Conservation (phyloP, 2,329 filamentous ascomycete genomes). For the Fusarium xylarioides region DNA sequence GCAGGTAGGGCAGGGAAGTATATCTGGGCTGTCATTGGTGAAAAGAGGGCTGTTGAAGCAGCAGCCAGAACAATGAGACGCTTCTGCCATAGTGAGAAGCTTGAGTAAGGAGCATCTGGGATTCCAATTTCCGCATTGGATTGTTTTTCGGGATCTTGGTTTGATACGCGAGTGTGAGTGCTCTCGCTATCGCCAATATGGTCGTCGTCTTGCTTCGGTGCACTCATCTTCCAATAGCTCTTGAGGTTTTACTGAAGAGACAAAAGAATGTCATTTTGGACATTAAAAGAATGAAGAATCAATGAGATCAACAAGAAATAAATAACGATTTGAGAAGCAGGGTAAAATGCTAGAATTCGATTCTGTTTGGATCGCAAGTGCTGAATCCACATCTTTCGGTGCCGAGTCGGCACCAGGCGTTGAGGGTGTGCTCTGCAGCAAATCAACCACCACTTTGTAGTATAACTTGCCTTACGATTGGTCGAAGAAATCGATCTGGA, state of each 20-base stretch:
- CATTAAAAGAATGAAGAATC: neutral
- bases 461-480: neutral
- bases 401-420: constrained; percentile 24
- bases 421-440: neutral
- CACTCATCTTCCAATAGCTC: constrained; percentile 5
- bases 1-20: constrained; percentile 63
- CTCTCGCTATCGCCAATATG: neutral
- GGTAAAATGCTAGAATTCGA: constrained; percentile 4
- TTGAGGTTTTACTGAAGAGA: neutral
- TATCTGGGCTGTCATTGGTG: constrained; percentile 59
- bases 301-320: constrained; percentile 4
- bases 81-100: constrained; percentile 53
- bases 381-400: constrained; percentile 17
- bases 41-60: constrained; percentile 54
- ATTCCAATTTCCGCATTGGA: neutral
- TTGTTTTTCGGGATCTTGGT: constrained; percentile 22
- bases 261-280: neutral
- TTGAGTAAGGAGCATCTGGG: constrained; percentile 45
- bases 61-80: constrained; percentile 52
- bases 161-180: neutral
- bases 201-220: neutral
- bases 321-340: constrained; percentile 7
- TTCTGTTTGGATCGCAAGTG: constrained; percentile 11
- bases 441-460: neutral
- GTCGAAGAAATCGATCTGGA: neutral